Evolutionary conservation across 1,284 basidiomycete species (phyloP).

Genomic region (Malassezia slooffiae): DNA sequence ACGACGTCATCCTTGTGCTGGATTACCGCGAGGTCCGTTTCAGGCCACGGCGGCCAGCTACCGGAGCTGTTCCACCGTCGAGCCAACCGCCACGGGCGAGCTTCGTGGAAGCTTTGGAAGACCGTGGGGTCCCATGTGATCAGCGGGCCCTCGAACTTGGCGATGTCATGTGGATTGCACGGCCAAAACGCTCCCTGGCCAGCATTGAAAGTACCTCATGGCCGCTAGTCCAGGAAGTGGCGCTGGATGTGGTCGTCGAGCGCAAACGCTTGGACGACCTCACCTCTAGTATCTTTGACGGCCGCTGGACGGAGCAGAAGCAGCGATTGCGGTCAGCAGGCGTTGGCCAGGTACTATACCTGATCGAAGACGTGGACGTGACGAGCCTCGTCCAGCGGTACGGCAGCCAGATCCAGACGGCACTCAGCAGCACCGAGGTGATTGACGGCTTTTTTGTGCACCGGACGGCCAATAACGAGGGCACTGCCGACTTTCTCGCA

Average conservation of each 20-base stretch:
- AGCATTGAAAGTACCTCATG: too few species aligned
- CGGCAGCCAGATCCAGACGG: slow-evolving; percentile 45
- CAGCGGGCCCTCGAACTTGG: slow-evolving; percentile 51
- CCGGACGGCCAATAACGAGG: slow-evolving; percentile 50
- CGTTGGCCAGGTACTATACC: slow-evolving; percentile 51
- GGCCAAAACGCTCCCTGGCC: slow-evolving; percentile 44
- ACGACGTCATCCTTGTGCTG: slow-evolving; percentile 52
- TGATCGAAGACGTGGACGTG: slow-evolving; percentile 53
- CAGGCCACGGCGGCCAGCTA: slow-evolving; percentile 15
- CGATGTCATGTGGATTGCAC: slow-evolving; percentile 55
- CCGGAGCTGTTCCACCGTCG: slow-evolving; percentile 1
- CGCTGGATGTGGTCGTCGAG: slow-evolving; percentile 54
- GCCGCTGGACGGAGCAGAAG: slow-evolving; percentile 54
- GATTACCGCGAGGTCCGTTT: slow-evolving; percentile 52
- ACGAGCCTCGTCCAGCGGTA: slow-evolving; percentile 36
- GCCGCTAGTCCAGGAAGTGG: slow-evolving; percentile 46
- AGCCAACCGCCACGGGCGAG: slow-evolving; percentile 6
- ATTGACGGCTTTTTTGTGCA: slow-evolving; percentile 54
- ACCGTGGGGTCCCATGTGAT: slow-evolving; percentile 49
- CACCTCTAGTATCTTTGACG: slow-evolving; percentile 51
- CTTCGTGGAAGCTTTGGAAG: slow-evolving; percentile 22
- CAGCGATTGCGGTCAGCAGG: slow-evolving; percentile 51
- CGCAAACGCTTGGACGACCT: slow-evolving; percentile 54
- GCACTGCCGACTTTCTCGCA: slow-evolving; percentile 51
- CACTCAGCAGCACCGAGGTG: slow-evolving; percentile 52